Evolutionary conservation across 441 rosid species (phyloP), one percentile per base, ranked within the genome.

Genomic region (Erodium chrysanthum): DNA sequence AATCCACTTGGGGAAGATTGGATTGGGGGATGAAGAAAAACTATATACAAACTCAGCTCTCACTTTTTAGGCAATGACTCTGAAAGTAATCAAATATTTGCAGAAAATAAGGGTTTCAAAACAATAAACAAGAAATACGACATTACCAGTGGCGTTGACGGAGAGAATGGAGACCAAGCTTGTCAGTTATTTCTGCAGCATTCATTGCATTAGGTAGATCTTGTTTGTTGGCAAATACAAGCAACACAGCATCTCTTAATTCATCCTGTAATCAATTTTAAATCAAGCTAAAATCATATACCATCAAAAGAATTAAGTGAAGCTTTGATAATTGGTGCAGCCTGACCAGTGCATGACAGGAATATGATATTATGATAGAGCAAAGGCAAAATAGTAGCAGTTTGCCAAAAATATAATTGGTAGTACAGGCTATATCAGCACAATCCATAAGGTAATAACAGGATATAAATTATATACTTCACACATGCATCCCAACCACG

Each of bases 201-300:
- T 52, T 52, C 59, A 52, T 52, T 61, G 77, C 77, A 61, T 74
- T 74, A 59, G 77, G 77, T 35, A 74, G 77, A 70, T 74, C 77
- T 74, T 74, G 77, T 54, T 74, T 74, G 77, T 74, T 74, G 0
- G 77, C 77, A 70, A 74, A 74, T 52, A 74, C 77, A n/a, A 74
- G 70, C 70, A 74, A 25, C 59, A 70, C 73, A 14, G 77, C 77
- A 20, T 74, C 77, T 48, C 77, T 60, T 18, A 74, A 33, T 14
- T 74, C 77, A 62, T 74, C 77, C 77, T 74, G 68, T 11, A 40
- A 40, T 40, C 48, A 11, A 2, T 1, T 40, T 40, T 9, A 11
- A 40, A 40, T 40, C 48, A 11, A 2, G 1, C 11, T 40, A 40
- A 11, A 40, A 40, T 40, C 48, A 10, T 1, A 40, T 40, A 40